Conservation (phyloP, 2,329 filamentous ascomycete genomes). For the Penicillium concentricum region DNA sequence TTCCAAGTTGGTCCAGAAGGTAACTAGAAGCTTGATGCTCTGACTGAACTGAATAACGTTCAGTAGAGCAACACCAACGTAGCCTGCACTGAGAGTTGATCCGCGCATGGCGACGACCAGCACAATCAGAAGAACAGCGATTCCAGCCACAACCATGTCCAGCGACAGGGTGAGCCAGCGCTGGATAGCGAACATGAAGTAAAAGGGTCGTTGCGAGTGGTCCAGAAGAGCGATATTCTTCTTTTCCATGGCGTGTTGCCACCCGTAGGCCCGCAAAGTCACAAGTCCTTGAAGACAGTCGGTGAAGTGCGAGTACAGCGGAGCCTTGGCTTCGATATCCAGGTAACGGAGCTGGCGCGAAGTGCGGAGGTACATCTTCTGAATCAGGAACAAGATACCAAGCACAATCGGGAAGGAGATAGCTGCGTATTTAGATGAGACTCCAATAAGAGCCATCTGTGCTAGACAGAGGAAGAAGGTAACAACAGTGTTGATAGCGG, state of each 20-base stretch:
- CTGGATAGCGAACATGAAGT: constrained; percentile 58
- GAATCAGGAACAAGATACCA: constrained; percentile 50
- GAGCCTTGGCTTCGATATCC: constrained; percentile 62
- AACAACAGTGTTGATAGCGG: constrained; percentile 41
- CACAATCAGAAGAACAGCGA: constrained; percentile 51
- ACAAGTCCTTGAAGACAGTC: constrained; percentile 57
- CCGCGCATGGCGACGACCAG: constrained; percentile 49
- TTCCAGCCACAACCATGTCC: constrained; percentile 49
- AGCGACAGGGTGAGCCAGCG: constrained; percentile 57
- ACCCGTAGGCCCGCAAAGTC: constrained; percentile 59
- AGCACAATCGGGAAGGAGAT: constrained; percentile 53
- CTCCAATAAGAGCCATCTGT: constrained; percentile 51
- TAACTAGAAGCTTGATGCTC: constrained; percentile 51
- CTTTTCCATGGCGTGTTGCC: constrained; percentile 47
- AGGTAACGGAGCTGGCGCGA: constrained; percentile 60
- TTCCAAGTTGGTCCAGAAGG: constrained; percentile 58
- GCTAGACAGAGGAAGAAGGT: constrained; percentile 41
- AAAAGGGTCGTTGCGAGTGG: constrained; percentile 56
- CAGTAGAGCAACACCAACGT: constrained; percentile 54
- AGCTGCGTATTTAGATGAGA: constrained; percentile 49
- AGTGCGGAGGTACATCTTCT: constrained; percentile 60
- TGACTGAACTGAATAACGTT: constrained; percentile 56
- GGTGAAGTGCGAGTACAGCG: constrained; percentile 58
- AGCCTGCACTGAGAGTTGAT: constrained; percentile 46
- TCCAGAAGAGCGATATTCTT: constrained; percentile 53